These are phyloP conservation scores for Neonectria ditissima DNA, from an alignment of 2,329 filamentous ascomycete genomes.

Conservation along the genomic window DNA sequence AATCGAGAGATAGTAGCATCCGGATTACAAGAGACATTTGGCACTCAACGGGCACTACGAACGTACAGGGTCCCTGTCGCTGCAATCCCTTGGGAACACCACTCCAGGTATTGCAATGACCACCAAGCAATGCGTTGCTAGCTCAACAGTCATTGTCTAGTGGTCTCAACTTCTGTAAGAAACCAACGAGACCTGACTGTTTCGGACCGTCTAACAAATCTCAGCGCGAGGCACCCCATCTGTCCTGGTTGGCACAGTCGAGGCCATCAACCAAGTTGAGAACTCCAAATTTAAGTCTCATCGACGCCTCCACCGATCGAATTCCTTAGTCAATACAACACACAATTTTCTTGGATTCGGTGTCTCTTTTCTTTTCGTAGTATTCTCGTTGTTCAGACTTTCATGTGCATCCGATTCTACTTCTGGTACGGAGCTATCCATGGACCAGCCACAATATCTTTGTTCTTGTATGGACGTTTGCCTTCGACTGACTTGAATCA, in stretches of 20 bases:
- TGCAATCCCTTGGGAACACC: not conserved
- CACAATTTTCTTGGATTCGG: not conserved
- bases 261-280: not conserved
- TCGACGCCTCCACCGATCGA: not conserved
- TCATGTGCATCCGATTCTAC: not conserved
- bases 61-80: not conserved
- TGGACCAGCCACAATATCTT: not conserved
- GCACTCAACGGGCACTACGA: not conserved
- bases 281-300: not conserved
- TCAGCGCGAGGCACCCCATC: not conserved
- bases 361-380: not conserved
- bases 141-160: not conserved
- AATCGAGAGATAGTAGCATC: not conserved
- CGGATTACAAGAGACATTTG: not conserved
- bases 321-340: not conserved
- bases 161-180: not conserved
- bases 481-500: not conserved
- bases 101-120: not conserved
- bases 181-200: not conserved
- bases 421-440: too few relatives aligned
- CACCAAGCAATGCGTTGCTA: not conserved
- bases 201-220: not conserved
- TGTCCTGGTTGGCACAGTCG: not conserved
- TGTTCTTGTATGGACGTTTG: too few relatives aligned
- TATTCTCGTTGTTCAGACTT: not conserved